Percentiles rank a stretch among this genome's conserved stretches.
phyloP scores from a whole-genome alignment of 345 rosid genomes.

The Zanthoxylum bungeanum region DNA sequence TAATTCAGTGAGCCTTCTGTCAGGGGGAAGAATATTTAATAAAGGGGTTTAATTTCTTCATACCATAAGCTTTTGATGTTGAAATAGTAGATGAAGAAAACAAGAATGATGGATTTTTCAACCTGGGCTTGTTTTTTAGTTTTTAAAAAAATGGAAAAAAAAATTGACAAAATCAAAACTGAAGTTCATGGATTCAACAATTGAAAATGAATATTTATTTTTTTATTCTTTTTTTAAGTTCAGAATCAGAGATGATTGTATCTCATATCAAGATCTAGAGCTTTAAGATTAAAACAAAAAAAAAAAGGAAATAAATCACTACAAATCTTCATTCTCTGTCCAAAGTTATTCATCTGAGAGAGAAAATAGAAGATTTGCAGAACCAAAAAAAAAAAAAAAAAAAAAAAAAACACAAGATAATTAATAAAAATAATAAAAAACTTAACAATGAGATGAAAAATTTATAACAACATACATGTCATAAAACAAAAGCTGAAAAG shows the following conservation, averaged over 20 bases:
- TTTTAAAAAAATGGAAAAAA: background rate
- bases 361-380: constrained; percentile 1
- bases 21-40: background rate
- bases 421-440: no score
- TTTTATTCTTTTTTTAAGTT: no score
- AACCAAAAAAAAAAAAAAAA: background rate
- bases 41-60: background rate
- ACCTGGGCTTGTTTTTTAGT: background rate
- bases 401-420: background rate
- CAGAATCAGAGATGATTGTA: background rate
- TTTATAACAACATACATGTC: constrained; percentile 3
- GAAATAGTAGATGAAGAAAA: background rate
- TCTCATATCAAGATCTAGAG: constrained; percentile 16
- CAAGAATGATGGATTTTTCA: background rate
- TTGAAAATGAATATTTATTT: no score
- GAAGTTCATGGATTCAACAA: background rate
- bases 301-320: background rate
- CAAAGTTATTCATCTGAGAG: background rate
- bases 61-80: background rate
- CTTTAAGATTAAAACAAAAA: background rate
- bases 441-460: background rate
- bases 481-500: background rate
- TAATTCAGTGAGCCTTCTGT: background rate
- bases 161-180: background rate
- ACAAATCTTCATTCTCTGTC: background rate